These are phyloP conservation scores for Trichoderma polysporum DNA, from an alignment of 2,329 filamentous ascomycete genomes.

Conservation along the genomic window DNA sequence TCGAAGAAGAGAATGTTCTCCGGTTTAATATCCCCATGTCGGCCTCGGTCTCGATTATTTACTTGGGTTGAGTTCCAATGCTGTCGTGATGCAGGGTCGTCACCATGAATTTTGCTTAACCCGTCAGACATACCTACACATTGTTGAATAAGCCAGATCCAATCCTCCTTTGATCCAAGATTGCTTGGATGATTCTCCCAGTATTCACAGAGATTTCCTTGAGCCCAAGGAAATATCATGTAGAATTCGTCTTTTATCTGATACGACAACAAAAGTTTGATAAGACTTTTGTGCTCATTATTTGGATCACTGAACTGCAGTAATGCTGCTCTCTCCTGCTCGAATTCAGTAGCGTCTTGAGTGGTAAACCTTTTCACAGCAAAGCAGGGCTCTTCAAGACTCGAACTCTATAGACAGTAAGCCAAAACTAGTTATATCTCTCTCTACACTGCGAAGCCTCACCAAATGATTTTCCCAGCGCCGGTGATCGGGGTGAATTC, in stretches of 20 bases:
- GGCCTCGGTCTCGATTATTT: no score
- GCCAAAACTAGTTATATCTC: background rate
- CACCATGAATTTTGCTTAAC: background rate
- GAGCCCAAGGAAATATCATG: background rate
- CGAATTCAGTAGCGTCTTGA: background rate
- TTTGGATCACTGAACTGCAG: background rate
- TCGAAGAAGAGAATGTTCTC: background rate
- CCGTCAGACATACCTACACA: background rate
- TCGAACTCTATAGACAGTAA: background rate
- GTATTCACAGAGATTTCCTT: background rate
- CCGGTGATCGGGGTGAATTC: background rate
- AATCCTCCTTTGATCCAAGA: background rate
- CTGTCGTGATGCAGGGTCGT: no score
- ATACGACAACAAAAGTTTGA: background rate
- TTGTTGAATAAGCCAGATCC: background rate
- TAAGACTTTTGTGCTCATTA: background rate
- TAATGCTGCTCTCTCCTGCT: background rate
- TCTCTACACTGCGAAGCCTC: background rate
- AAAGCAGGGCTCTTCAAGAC: background rate
- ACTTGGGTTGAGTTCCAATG: no score
- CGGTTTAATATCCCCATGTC: background rate
- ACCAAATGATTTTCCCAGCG: background rate
- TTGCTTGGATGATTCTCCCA: background rate
- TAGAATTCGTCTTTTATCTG: background rate
- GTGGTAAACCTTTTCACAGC: background rate